Evolutionary conservation across 2,329 filamentous ascomycete genomes (phyloP).

Genomic region (Aspergillus sp.): DNA sequence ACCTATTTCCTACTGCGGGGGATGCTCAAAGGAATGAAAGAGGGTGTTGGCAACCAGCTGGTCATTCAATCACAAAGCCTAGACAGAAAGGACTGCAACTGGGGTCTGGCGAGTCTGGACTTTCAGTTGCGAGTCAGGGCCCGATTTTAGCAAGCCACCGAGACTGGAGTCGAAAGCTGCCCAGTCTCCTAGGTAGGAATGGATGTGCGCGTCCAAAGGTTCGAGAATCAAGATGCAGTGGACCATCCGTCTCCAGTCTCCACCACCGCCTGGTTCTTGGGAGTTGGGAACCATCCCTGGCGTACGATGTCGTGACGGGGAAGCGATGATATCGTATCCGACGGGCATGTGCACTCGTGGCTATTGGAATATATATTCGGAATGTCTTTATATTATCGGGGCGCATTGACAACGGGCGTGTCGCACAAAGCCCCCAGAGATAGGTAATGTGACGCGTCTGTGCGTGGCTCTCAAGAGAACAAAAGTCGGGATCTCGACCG

Average conservation of each 20-base stretch:
- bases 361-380: not conserved
- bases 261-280: not conserved
- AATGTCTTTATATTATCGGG: not conserved
- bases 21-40: not conserved
- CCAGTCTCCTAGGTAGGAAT: not conserved
- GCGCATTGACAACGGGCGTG: not conserved
- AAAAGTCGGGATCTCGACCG: not conserved
- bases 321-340: too few species aligned
- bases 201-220: not conserved
- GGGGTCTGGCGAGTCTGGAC: not conserved
- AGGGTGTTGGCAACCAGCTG: not conserved
- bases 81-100: not conserved
- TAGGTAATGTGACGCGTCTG: not conserved
- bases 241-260: not conserved
- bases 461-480: not conserved
- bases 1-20: not conserved
- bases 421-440: not conserved
- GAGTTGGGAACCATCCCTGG: too few species aligned
- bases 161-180: not conserved
- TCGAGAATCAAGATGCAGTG: not conserved
- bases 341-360: not conserved
- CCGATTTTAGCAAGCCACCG: not conserved
- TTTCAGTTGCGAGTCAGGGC: not conserved
- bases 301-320: not conserved
- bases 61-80: not conserved